Conservation (phyloP, 345 rosid species). For the Raphanus raphanistrum region DNA sequence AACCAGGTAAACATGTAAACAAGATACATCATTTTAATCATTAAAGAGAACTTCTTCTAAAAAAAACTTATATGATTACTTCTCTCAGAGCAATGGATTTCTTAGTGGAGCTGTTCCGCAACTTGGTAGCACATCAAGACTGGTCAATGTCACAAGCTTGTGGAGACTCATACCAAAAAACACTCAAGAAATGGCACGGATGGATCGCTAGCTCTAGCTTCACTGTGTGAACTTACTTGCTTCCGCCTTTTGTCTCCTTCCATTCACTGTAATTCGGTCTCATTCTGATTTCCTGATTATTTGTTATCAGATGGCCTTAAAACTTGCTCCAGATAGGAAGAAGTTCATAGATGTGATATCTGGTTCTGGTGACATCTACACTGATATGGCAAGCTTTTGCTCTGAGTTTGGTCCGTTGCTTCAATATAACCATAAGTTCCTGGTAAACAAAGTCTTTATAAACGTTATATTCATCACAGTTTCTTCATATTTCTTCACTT, state of each 20-base stretch:
- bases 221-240: constrained; percentile 48
- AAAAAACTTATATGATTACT: neutral
- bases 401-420: constrained; percentile 72
- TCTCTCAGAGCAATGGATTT: constrained; percentile 90
- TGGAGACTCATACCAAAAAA: constrained; percentile 78
- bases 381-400: constrained; percentile 88
- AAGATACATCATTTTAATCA: neutral
- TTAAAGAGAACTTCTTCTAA: neutral
- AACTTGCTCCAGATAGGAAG: constrained; percentile 95
- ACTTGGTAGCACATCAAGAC: constrained; percentile 74
- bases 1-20: constrained; percentile 55
- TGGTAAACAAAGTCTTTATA: constrained; percentile 52
- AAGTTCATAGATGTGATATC: constrained; percentile 88
- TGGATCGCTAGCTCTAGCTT: constrained; percentile 96
- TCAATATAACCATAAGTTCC: constrained; percentile 85
- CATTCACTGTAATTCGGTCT: neutral
- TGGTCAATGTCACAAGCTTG: constrained; percentile 94
- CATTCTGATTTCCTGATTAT: neutral
- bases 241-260: neutral
- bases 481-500: constrained; percentile 15
- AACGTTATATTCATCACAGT: neutral
- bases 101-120: constrained; percentile 83
- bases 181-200: constrained; percentile 90
- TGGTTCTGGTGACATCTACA: constrained; percentile 72
- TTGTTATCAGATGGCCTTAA: constrained; percentile 74